Evolutionary conservation across 1,284 basidiomycete genomes (phyloP).

Genomic region (Mycosarcoma maydis): DNA sequence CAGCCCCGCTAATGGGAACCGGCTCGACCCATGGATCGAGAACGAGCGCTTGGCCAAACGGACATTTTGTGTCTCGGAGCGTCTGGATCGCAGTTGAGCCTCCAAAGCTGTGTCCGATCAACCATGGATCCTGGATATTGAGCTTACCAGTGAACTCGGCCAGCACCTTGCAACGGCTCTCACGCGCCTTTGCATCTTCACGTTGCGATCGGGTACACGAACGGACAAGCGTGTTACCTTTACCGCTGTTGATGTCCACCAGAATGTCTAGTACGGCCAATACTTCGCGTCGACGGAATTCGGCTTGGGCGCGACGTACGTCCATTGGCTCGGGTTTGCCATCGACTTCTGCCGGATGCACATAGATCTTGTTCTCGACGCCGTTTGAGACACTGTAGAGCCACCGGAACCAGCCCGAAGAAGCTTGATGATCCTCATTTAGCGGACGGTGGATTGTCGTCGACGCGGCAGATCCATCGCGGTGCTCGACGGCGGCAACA

Average conservation of each 20-base stretch:
- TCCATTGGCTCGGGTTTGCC: slow-evolving; percentile 34
- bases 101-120: slow-evolving; percentile 58
- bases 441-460: slow-evolving; percentile 38
- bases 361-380: slow-evolving; percentile 45
- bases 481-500: slow-evolving; percentile 59
- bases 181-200: slow-evolving; percentile 17
- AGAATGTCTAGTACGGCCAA: slow-evolving; percentile 45
- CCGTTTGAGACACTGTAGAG: slow-evolving; percentile 16
- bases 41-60: slow-evolving; percentile 43
- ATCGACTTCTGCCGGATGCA: slow-evolving; percentile 41
- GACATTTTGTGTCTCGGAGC: slow-evolving; percentile 27
- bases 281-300: slow-evolving; percentile 50
- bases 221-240: slow-evolving; percentile 15
- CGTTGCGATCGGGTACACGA: slow-evolving; percentile 27
- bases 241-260: slow-evolving; percentile 30
- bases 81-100: slow-evolving; percentile 48
- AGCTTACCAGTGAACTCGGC: slow-evolving; percentile 38
- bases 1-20: slow-evolving; percentile 22
- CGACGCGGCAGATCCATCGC: slow-evolving; percentile 52
- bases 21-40: slow-evolving; percentile 58
- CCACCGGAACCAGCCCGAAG: slow-evolving; percentile 25
- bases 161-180: slow-evolving; percentile 12
- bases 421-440: neutral
- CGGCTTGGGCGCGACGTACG: slow-evolving; percentile 46
- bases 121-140: slow-evolving; percentile 35